Evolutionary conservation across 768 basidiomycete species (phyloP).

Genomic region (Cystofilobasidium bisporidii): DNA sequence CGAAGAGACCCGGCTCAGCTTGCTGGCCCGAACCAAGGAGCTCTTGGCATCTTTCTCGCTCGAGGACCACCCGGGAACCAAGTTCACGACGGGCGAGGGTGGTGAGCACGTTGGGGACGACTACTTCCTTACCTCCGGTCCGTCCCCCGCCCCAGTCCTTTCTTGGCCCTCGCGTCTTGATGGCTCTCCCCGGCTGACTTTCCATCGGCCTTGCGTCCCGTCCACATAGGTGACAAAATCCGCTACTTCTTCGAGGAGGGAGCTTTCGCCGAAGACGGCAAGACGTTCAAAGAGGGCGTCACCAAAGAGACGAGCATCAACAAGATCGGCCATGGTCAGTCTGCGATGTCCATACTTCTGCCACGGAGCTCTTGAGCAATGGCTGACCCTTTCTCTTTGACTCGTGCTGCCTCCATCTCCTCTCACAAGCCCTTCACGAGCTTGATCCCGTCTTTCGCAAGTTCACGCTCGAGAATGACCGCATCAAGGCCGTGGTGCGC

Average conservation of each 20-base stretch:
- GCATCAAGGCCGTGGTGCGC: constrained; percentile 57
- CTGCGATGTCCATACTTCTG: too few relatives aligned
- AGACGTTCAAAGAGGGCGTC: constrained; percentile 42
- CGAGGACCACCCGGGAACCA: constrained; percentile 73
- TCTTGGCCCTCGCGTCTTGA: too few relatives aligned
- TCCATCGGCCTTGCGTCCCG: too few relatives aligned
- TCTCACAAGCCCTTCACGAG: constrained; percentile 61
- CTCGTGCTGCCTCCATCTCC: background rate
- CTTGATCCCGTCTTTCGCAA: constrained; percentile 70
- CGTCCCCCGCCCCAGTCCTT: too few relatives aligned
- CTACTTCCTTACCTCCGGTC: too few relatives aligned
- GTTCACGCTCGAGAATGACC: constrained; percentile 70
- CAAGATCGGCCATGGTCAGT: constrained; percentile 55
- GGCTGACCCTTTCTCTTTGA: background rate
- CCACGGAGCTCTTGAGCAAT: background rate
- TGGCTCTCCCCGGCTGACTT: too few relatives aligned
- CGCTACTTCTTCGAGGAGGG: constrained; percentile 83
- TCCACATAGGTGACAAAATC: constrained; percentile 88
- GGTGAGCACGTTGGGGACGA: constrained; percentile 74
- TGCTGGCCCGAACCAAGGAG: constrained; percentile 61
- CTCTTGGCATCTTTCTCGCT: constrained; percentile 70
- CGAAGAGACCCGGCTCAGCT: constrained; percentile 49
- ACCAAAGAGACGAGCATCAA: constrained; percentile 64
- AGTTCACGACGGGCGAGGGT: constrained; percentile 59
- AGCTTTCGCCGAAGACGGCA: constrained; percentile 52